These are phyloP conservation scores for Amesomyces nigricolor DNA, from an alignment of 2,329 filamentous ascomycete species.

Conservation along the genomic window DNA sequence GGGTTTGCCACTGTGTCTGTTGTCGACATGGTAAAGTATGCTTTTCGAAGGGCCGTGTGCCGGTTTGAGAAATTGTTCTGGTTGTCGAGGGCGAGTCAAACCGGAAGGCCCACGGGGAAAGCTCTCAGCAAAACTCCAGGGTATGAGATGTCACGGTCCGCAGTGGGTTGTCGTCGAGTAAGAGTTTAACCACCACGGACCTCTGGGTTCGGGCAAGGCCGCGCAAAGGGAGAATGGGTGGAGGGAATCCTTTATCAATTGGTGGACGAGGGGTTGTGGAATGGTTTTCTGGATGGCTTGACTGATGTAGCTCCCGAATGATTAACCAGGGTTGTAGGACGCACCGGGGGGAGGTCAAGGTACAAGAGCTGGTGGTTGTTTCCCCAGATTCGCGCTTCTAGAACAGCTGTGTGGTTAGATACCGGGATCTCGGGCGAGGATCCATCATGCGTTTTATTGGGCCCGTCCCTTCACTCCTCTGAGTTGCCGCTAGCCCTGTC, in stretches of 20 bases:
- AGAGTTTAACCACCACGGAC: not conserved
- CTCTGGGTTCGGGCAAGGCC: not conserved
- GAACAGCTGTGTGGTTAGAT: too few species aligned
- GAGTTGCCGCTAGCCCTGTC: too few species aligned
- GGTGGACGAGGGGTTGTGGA: not conserved
- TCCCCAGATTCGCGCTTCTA: too few species aligned
- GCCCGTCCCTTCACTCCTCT: too few species aligned
- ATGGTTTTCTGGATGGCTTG: not conserved
- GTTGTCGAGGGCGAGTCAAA: not conserved
- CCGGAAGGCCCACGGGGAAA: not conserved
- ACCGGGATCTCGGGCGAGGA: too few species aligned
- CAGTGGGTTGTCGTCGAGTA: not conserved
- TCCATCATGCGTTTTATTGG: too few species aligned
- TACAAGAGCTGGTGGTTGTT: too few species aligned
- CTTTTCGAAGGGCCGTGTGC: not conserved
- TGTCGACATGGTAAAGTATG: slow-evolving; percentile 9
- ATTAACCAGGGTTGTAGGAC: too few species aligned
- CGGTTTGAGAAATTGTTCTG: not conserved
- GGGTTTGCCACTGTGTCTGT: slow-evolving; percentile 6
- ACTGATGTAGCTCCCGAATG: too few species aligned
- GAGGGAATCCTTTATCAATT: not conserved
- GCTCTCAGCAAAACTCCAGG: not conserved
- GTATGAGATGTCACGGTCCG: not conserved
- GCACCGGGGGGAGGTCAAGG: too few species aligned
- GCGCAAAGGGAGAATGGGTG: not conserved